Evolutionary conservation across 148 eudicot genomes (phyloP), one percentile per base, ranked within the genome.

Genomic region (Pouteria glomerata): DNA sequence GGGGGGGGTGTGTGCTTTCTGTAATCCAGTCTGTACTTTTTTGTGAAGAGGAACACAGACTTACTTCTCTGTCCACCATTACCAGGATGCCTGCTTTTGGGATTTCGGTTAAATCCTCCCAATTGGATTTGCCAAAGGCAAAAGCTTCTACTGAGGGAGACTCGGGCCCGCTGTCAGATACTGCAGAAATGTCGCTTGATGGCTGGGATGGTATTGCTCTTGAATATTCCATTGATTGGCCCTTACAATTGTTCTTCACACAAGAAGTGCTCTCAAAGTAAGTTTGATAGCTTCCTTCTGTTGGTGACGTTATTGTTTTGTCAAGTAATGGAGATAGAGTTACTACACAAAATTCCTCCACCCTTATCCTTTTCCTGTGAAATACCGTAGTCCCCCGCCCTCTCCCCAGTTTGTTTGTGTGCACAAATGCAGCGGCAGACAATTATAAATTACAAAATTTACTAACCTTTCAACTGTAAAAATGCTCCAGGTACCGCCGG

Each of bases 181-280:
- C 81, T 70, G 63, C 82, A 30, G 95, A 89, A 73, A 78, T 80
- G 74, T 84, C 85, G 45, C 77, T 87, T 73, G 96, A 91, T 88
- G 97, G 97, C 71, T 95, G 99, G 99, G 96, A 89, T 90, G 92
- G 93, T 27, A 90, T 95, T 63, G 78, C 93, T 64, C 94, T 95
- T 76, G 96, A 89, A 79, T 95, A 95, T 83, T 86, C 96, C 62
- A 80, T 95, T 74, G 90, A 95, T 73, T 95, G 99, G 99, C 99
- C 99, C 50, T 79, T 91, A 65, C 96, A 95, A 58, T 75, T 95
- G 79, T 95, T 95, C 78, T 89, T 95, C 76, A 84, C 99, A 23
- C 97, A 85, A 72, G 99, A 95, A 74, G 97, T 95, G 63, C 90
- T 95, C 74, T 86, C 96, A 41, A 91, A 88, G 99, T 95, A 88